phyloP scores from a whole-genome alignment of 441 rosid genomes.

The Adansonia grandidieri region DNA sequence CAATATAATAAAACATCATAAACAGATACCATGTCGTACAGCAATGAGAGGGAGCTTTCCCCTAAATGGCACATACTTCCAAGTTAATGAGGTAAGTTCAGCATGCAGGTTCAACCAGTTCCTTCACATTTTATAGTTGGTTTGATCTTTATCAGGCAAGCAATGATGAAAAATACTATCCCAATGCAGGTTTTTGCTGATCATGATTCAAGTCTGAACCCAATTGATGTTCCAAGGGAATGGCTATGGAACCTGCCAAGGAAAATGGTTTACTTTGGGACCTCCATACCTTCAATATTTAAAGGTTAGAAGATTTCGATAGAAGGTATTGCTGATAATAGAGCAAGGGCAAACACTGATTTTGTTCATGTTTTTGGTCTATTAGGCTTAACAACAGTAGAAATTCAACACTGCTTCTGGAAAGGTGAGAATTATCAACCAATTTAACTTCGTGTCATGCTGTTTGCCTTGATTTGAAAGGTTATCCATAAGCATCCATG shows the following conservation, averaged over 20 bases:
- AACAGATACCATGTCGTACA: constrained; percentile 63
- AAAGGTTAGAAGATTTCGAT: constrained; percentile 39
- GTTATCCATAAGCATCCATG: not conserved
- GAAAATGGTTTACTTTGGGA: constrained; percentile 61
- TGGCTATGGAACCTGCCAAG: constrained; percentile 55
- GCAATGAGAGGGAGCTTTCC: constrained; percentile 70
- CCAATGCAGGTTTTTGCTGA: constrained; percentile 58
- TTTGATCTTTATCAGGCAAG: constrained; percentile 8
- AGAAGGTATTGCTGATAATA: not conserved
- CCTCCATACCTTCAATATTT: constrained; percentile 61
- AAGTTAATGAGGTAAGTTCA: constrained; percentile 58
- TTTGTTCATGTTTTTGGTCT: constrained; percentile 16
- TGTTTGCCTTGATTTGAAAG: constrained; percentile 22
- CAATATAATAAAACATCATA: constrained; percentile 25
- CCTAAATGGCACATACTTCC: constrained; percentile 64
- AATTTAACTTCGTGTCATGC: constrained; percentile 14
- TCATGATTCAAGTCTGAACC: constrained; percentile 54
- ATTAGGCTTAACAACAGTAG: constrained; percentile 56
- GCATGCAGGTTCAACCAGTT: not conserved
- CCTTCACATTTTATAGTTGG: not conserved
- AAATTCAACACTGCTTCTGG: constrained; percentile 64
- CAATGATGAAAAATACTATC: not conserved
- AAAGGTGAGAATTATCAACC: constrained; percentile 38
- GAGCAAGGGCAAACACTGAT: constrained; percentile 4
- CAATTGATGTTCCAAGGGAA: constrained; percentile 54